A percentile compares a stretch with the other conserved stretches of the same genome.
Evolutionary conservation across 225 moss, liverwort and hornwort species (phyloP).

Genomic region (Lunularia cruciata): DNA sequence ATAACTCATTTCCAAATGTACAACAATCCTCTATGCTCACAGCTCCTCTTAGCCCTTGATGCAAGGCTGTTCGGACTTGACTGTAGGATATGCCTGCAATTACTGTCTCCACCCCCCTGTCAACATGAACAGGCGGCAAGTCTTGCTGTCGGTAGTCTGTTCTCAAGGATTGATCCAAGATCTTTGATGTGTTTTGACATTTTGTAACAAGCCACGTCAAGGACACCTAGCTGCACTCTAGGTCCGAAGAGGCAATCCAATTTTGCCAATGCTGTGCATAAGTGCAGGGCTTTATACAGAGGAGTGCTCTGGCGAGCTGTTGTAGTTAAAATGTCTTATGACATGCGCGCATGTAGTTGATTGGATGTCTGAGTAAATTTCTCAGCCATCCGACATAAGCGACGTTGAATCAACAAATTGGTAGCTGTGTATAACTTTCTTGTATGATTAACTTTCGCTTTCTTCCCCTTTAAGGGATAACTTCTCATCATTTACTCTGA

Average conservation of each 20-base stretch:
- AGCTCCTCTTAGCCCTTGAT: conserved; percentile 8
- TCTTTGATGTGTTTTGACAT: conserved; percentile 23
- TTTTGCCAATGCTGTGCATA: conserved; percentile 23
- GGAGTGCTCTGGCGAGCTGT: conserved; percentile 8
- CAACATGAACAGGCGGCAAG: conserved; percentile 25
- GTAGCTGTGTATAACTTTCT: conserved; percentile 6
- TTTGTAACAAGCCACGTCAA: conserved; percentile 24
- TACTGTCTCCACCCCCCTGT: conserved; percentile 21
- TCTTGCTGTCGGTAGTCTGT: conserved; percentile 26
- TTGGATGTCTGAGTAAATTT: conserved; percentile 11
- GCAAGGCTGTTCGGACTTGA: conserved; percentile 1
- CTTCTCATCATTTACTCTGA: too few species aligned
- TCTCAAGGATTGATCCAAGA: conserved; percentile 13
- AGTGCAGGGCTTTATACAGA: conserved; percentile 30
- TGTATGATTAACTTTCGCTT: not conserved
- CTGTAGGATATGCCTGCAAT: conserved; percentile 21
- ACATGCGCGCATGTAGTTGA: conserved; percentile 16
- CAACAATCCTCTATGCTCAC: conserved; percentile 12
- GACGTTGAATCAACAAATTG: conserved; percentile 20
- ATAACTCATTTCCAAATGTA: conserved; percentile 4
- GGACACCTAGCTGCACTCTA: conserved; percentile 17
- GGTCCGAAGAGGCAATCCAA: conserved; percentile 3
- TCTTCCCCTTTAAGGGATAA: too few species aligned
- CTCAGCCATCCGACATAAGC: conserved; percentile 21
- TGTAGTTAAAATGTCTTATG: conserved; percentile 3